Conservation (phyloP, 2,329 filamentous ascomycete genomes). For the Aspergillus sp. region DNA sequence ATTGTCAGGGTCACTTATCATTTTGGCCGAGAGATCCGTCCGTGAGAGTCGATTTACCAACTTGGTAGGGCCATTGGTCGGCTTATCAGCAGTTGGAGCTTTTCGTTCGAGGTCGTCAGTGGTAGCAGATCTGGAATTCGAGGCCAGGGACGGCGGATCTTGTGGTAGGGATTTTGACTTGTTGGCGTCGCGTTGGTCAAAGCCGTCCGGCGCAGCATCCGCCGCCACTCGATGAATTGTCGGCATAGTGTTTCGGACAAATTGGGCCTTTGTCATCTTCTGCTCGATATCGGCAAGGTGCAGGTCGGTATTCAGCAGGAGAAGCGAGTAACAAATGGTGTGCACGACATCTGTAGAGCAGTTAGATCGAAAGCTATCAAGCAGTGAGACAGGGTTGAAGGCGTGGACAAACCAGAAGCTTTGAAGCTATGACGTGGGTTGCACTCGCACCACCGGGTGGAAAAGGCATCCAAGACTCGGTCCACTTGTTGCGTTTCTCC, state of each 20-base stretch:
- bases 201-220: slow-evolving; percentile 70
- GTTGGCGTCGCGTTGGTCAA: slow-evolving; percentile 51
- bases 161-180: slow-evolving; percentile 42
- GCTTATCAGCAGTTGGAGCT: slow-evolving; percentile 23
- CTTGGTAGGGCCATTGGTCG: slow-evolving; percentile 23
- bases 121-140: slow-evolving; percentile 11
- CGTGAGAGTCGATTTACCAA: slow-evolving; percentile 30
- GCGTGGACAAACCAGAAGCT: slow-evolving; percentile 64
- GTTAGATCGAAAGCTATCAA: slow-evolving; percentile 25
- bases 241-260: slow-evolving; percentile 93
- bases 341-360: slow-evolving; percentile 76
- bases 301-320: slow-evolving; percentile 93
- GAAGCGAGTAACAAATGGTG: slow-evolving; percentile 93
- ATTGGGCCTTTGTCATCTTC: slow-evolving; percentile 94
- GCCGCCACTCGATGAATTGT: slow-evolving; percentile 77
- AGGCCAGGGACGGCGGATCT: slow-evolving; percentile 31
- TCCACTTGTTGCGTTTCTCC: slow-evolving; percentile 97
- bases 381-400: not conserved
- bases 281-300: slow-evolving; percentile 93
- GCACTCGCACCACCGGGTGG: slow-evolving; percentile 87
- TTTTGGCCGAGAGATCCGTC: slow-evolving; percentile 28
- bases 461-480: slow-evolving; percentile 86
- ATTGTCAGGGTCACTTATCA: slow-evolving; percentile 34
- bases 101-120: slow-evolving; percentile 21
- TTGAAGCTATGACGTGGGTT: slow-evolving; percentile 95